Evolutionary conservation across 2,329 filamentous ascomycete species (phyloP), one percentile per base, ranked within the genome.

Genomic region (Dactylellina leptospora): DNA sequence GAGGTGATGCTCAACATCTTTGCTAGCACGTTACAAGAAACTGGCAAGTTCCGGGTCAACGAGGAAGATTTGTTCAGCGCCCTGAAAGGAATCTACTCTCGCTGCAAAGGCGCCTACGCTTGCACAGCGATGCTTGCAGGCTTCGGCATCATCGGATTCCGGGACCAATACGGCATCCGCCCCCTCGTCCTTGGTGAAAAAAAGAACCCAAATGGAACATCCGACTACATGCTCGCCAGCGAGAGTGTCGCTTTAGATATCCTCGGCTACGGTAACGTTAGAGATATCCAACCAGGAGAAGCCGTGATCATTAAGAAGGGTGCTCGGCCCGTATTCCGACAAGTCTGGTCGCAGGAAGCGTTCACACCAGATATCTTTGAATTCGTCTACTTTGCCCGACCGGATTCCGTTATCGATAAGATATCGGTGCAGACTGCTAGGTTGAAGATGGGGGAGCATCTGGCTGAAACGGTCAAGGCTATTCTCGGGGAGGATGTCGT

Each of bases 1-100:
- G 92, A 96, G 81, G 82, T 93, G 73, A 90, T 95, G 83, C 84
- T 96, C 73, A 96, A 96, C 80, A 85, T 96, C 75, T 96, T 93
- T 76, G 93, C 92, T 22, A 87, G 90, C 79, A 90, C 90, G 79
- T 85, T 95, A 50, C 89, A 90, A 75, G 87, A 92, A 80, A 91
- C 89, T 23, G 89, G 89, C 76, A 95, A 95, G 81, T 86, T 89
- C 63, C 88, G 91, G 81, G 88, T 91, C 74, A 93, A 93, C 77
- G 83, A 85, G 64, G 87, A 89, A 59, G 91, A 95, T 80, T 85
- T 92, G 77, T 93, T 95, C 80, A 85, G 84, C 47, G 87, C 87
- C 22, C 82, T 95, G 64, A 82, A 85, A 75, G 84, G 88, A 56
- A 91, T 92, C 83, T 93, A 93, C 79, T 82, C 85, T 73, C 84